Base-by-base conservation (phyloP, 2,329 filamentous ascomycete species). In the Pyricularia pennisetigena region DNA sequence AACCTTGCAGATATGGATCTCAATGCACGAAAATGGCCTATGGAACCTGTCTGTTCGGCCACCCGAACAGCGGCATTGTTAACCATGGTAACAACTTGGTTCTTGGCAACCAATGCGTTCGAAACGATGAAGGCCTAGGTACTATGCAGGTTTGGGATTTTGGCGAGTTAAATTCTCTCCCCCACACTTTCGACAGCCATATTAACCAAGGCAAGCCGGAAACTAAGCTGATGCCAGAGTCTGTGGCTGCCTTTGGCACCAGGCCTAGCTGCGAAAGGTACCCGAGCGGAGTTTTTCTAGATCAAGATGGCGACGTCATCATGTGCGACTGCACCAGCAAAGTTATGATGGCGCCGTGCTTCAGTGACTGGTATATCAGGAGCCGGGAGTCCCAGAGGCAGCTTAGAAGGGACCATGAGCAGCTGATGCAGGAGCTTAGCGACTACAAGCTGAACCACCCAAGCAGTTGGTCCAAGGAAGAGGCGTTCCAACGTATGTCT, bases 311-410 rank as follows among this genome's bases (percentile, higher is more conserved):
- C 29, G 71, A 72, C 61, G 67, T 69, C 4, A 20, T 62, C 12
- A 69, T 72, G 70, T 72, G 71, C 59, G 69, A 71, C 12, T 74
- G 73, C 67, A 63, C 68, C 57, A 68, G 70, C 54, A 30, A 29
- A 8, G 49, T 70, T 2, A 29, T 23, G 6, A 26, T 7, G 20
- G 9, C 8, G 2, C 26, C n/a, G 6, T 66, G 65, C 65, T 57
- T 49, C 65, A 20, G 16, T 16, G 41, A 57, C 35, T 30, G 29
- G 26, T 66, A 57, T n/a, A 7, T 5, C 35, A 62, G 59, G 14
- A 23, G 32, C 26, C 29, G 24, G n/a, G 30, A 28, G 41, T 5
- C 65, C 4, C 35, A 49, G n/a, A 20, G 26, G 4, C n/a, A 49
- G 26, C 65, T 29, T 8, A 28, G 26, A 35, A n/a, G 12, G 26